A percentile compares a stretch with the other conserved stretches of the same genome.
Evolutionary conservation across 1,284 basidiomycete genomes (phyloP).

Genomic region (Ceratobasidium sp.): DNA sequence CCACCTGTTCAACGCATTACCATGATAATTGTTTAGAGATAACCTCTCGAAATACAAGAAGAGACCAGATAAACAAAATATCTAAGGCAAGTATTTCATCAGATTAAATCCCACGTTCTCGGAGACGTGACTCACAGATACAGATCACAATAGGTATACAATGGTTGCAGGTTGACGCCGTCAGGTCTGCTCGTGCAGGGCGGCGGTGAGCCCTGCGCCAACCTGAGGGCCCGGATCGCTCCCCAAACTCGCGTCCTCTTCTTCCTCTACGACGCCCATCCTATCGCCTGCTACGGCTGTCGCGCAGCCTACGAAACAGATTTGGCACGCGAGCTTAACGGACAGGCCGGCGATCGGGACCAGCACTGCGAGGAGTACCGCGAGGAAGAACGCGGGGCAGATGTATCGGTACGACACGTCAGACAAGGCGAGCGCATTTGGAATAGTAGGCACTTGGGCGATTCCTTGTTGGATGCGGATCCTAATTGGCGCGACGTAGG

Average conservation of each 20-base stretch:
- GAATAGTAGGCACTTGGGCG: constrained; percentile 12
- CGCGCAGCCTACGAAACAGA: background rate
- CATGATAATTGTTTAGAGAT: background rate
- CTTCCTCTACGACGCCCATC: background rate
- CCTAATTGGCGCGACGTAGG: background rate
- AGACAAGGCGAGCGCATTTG: background rate
- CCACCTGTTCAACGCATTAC: background rate
- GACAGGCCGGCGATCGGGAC: background rate
- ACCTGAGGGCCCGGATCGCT: background rate
- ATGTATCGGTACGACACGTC: background rate
- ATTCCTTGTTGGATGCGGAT: constrained; percentile 21
- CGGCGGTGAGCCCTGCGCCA: background rate
- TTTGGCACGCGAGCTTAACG: background rate
- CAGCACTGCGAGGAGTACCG: background rate
- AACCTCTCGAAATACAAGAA: constrained; percentile 5
- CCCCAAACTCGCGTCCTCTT: background rate
- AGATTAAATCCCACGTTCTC: background rate
- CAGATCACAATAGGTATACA: background rate
- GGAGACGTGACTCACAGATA: background rate
- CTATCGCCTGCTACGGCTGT: constrained; percentile 1
- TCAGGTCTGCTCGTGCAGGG: background rate
- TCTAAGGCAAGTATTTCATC: background rate
- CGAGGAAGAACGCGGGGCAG: background rate
- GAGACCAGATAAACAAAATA: constrained; percentile 9
- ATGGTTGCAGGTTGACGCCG: background rate